Evolutionary conservation across 768 basidiomycete species (phyloP), one percentile per base, ranked within the genome.

Genomic region (Serendipita indica): DNA sequence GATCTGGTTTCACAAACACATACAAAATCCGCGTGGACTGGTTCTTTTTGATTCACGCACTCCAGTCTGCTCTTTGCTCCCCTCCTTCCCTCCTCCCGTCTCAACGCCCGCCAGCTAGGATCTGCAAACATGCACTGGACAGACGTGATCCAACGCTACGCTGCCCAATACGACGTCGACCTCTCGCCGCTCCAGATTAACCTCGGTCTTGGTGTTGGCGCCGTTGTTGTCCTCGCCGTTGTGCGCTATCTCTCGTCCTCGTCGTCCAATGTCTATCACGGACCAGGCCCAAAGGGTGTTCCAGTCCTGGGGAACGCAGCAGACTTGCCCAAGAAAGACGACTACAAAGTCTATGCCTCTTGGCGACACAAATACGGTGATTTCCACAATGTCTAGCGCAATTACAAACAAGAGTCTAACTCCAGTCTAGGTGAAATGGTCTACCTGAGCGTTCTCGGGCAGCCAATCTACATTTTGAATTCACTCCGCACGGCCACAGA

Each of bases 281-380:
- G 49, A 34, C 83, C 84, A 60, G 85, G 84, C 22, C 85, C 85
- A 58, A 78, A 74, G 62, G 81, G 82, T 0, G 67, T 83, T 59
- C 83, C 82, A 0, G 35, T 84, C 46, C 64, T 86, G 13, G 84
- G 85, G 4, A 86, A 87, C 68, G 63, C 84, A 10, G 67, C 71
- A 39, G 78, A 86, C 64, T 71, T 86, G 59, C 77, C 77, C 0
- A 60, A 75, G 10, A 78, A 79, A 61, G 78, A 84, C 58, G 72
- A 73, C 58, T 73, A 73, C 62, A 58, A 72, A 39, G 67, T 67
- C 10, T 78, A 77, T 59, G 65, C 67, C 6, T 67, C 72, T 43
- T 77, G 74, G 75, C 70, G 68, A 3, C 65, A 65, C 4, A 68
- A 62, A 62, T 78, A 76, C 63, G 78, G 78, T 78, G 28, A 45